phyloP scores from a whole-genome alignment of 371 early-diverging fungal species.

The Dichotomocladium elegans region DNA sequence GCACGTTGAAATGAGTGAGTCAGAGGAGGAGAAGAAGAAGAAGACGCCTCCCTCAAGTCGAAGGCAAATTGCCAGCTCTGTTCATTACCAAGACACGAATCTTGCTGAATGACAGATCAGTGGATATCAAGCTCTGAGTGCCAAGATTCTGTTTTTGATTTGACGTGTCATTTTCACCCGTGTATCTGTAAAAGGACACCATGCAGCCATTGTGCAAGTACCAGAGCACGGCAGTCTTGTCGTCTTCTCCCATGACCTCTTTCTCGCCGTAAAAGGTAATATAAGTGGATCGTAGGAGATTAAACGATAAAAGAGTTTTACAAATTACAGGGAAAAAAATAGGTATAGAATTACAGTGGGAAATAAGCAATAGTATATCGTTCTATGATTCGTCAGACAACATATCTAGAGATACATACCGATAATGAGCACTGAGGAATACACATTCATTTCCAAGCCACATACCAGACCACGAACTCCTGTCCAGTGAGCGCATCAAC shows the following conservation, averaged over 20 bases:
- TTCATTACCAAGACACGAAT: constrained; percentile 22
- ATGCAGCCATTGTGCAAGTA: constrained; percentile 7
- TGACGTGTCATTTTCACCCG: no score
- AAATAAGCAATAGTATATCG: neutral
- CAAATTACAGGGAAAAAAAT: neutral
- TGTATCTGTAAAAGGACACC: constrained; percentile 7
- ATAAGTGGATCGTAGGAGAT: no score
- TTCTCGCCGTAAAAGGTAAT: neutral
- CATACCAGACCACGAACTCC: constrained; percentile 29
- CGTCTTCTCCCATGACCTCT: neutral
- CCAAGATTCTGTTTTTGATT: neutral
- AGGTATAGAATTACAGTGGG: neutral
- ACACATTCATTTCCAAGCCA: neutral
- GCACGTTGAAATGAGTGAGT: no score
- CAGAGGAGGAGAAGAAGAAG: no score
- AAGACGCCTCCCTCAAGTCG: neutral
- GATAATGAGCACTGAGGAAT: neutral
- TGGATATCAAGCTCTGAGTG: constrained; percentile 7
- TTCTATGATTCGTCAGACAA: neutral
- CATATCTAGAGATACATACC: neutral
- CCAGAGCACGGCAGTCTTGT: constrained; percentile 11
- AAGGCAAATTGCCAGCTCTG: neutral
- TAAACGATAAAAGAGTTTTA: no score
- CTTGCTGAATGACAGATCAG: constrained; percentile 20
- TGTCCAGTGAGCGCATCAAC: constrained; percentile 27